These are phyloP conservation scores for Cadophora sp. DNA, from an alignment of 2,329 filamentous ascomycete genomes.

Conservation along the genomic window DNA sequence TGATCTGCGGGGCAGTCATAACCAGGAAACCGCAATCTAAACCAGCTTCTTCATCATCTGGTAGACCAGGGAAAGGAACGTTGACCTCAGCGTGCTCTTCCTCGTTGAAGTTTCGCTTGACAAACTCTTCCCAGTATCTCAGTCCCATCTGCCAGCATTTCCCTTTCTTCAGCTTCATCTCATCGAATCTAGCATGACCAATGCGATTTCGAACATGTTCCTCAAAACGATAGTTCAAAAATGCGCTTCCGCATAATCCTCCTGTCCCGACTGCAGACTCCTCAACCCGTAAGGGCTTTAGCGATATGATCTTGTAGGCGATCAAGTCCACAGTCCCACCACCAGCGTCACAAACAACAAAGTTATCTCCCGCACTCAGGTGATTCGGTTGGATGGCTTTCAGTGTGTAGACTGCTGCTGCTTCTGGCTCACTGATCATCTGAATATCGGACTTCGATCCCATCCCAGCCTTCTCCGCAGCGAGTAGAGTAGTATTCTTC, in stretches of 20 bases:
- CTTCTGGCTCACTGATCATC: conserved; percentile 83
- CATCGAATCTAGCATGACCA: conserved; percentile 70
- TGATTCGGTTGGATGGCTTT: conserved; percentile 81
- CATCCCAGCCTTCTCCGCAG: conserved; percentile 81
- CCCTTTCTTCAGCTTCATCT: conserved; percentile 78
- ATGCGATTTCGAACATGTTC: conserved; percentile 75
- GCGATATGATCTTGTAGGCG: conserved; percentile 79
- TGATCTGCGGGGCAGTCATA: conserved; percentile 72
- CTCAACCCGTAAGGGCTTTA: conserved; percentile 74
- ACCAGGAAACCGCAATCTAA: conserved; percentile 79
- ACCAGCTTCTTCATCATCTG: conserved; percentile 77
- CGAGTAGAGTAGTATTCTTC: conserved; percentile 82
- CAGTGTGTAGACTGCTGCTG: conserved; percentile 79
- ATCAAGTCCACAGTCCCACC: conserved; percentile 76
- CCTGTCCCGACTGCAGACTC: conserved; percentile 83
- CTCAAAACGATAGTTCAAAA: conserved; percentile 82
- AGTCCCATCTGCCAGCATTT: conserved; percentile 84
- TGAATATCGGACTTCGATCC: conserved; percentile 72
- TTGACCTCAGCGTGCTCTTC: conserved; percentile 80
- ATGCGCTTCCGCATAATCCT: conserved; percentile 78
- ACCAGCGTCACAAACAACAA: conserved; percentile 62
- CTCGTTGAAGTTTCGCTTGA: conserved; percentile 83
- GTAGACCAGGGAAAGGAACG: conserved; percentile 77
- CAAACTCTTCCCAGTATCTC: conserved; percentile 83
- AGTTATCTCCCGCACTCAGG: conserved; percentile 69